Percentiles rank a stretch among this genome's conserved stretches.
Evolutionary conservation across 768 basidiomycete genomes (phyloP).

Genomic region (Pulveroboletus sp.): DNA sequence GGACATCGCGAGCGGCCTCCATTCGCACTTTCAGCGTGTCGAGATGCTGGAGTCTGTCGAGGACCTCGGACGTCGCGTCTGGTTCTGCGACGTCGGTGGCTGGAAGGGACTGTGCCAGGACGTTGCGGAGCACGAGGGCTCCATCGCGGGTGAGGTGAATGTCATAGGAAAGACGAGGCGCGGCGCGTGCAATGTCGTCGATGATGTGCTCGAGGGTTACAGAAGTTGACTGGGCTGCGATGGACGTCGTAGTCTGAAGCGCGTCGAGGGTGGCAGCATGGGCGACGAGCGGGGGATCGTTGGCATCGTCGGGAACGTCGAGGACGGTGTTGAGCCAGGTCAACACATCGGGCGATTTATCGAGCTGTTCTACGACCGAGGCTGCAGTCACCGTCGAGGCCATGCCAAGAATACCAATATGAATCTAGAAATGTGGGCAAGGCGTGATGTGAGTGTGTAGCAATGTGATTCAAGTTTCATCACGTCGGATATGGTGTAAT

Average conservation of each 20-base stretch:
- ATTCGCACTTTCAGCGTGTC: conserved; percentile 83
- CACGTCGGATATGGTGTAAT: conserved; percentile 57
- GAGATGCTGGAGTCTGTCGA: conserved; percentile 76
- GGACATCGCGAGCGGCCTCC: conserved; percentile 85
- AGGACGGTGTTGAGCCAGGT: conserved; percentile 75
- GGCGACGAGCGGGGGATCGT: conserved; percentile 28
- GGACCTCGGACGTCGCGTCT: conserved; percentile 57
- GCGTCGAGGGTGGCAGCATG: conserved; percentile 76
- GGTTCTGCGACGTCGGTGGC: conserved; percentile 5
- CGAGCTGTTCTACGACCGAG: conserved; percentile 53
- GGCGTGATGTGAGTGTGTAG: neutral
- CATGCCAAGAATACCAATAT: conserved; percentile 16
- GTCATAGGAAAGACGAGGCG: conserved; percentile 92
- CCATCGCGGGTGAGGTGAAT: conserved; percentile 96
- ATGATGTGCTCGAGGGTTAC: conserved; percentile 83
- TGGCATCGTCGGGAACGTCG: conserved; percentile 30
- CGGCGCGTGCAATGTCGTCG: conserved; percentile 87
- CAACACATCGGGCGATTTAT: conserved; percentile 57
- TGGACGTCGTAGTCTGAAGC: conserved; percentile 76
- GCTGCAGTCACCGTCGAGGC: conserved; percentile 28
- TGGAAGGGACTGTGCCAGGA: conserved; percentile 56
- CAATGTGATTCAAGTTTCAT: too few species aligned
- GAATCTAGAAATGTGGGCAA: neutral
- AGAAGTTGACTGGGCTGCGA: conserved; percentile 87
- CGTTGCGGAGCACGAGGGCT: conserved; percentile 70